Evolutionary conservation across 2,329 filamentous ascomycete genomes (phyloP).

Genomic region (Phyllachora maydis): DNA sequence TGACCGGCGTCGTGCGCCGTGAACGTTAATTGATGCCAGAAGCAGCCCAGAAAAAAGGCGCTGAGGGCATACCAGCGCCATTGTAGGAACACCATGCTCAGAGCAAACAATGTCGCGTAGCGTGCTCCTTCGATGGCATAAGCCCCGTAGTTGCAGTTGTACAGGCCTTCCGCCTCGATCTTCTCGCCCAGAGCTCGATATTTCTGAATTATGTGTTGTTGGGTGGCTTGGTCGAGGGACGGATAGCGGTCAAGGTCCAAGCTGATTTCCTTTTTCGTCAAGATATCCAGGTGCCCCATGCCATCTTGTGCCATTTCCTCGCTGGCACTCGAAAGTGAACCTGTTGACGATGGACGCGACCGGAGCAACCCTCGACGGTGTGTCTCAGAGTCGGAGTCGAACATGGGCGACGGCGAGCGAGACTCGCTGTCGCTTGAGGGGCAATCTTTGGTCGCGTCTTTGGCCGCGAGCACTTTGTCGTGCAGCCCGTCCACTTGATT

Average conservation of each 20-base stretch:
- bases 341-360: too few relatives aligned
- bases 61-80: constrained; percentile 48
- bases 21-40: constrained; percentile 94
- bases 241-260: constrained; percentile 70
- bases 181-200: constrained; percentile 61
- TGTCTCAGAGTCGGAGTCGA: constrained; percentile 10
- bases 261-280: constrained; percentile 54
- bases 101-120: constrained; percentile 45
- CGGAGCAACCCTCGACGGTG: constrained; percentile 13
- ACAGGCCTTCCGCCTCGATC: constrained; percentile 57
- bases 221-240: constrained; percentile 48
- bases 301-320: too few relatives aligned
- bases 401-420: constrained; percentile 24
- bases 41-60: constrained; percentile 53
- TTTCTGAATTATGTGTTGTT: constrained; percentile 55
- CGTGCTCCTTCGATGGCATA: constrained; percentile 58
- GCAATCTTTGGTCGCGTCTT: constrained; percentile 8
- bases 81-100: constrained; percentile 39
- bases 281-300: constrained; percentile 48
- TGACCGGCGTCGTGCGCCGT: constrained; percentile 89
- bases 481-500: constrained; percentile 4
- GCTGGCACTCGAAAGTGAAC: too few relatives aligned
- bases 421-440: constrained; percentile 32
- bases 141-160: constrained; percentile 62
- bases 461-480: constrained; percentile 2